Conservation (phyloP, 139 green algal genomes). For the Astrephomene gubernaculifera region DNA sequence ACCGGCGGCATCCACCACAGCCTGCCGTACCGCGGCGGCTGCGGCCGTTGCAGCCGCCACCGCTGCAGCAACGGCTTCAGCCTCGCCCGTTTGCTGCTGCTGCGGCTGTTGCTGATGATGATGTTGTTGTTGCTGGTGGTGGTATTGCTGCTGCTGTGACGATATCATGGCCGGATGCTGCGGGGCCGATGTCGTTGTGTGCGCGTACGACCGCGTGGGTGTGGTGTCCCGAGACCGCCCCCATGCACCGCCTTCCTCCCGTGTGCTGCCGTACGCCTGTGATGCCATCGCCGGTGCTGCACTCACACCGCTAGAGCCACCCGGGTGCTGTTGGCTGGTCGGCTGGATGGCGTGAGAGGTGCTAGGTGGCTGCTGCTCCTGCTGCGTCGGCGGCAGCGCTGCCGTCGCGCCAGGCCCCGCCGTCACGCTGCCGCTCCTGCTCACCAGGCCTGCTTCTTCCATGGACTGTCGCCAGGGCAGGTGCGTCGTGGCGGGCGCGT, state of each 20-base stretch:
- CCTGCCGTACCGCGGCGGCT: not conserved
- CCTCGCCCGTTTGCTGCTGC: not conserved
- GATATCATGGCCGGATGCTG: too few species aligned
- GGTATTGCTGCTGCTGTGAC: not conserved
- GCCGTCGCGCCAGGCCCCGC: too few species aligned
- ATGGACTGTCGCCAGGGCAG: not conserved
- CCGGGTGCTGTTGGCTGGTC: not conserved
- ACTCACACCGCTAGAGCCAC: not conserved
- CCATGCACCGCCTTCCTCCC: not conserved
- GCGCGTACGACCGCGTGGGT: conserved; percentile 5
- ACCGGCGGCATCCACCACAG: not conserved
- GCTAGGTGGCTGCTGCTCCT: not conserved
- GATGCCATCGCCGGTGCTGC: not conserved
- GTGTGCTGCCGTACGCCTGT: not conserved
- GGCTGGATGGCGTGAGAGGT: not conserved
- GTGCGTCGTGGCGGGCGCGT: not conserved
- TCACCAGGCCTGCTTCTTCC: not conserved
- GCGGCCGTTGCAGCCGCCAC: not conserved
- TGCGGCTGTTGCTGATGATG: not conserved
- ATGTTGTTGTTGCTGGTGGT: conserved; percentile 2
- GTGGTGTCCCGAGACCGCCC: conserved; percentile 27
- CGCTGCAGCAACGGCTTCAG: not conserved
- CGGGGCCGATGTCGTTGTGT: not conserved
- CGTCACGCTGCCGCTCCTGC: not conserved
- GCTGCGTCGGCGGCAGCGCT: not conserved